phyloP scores from a whole-genome alignment of 1,139 yeast genomes.

The Diutina ranongensis region DNA sequence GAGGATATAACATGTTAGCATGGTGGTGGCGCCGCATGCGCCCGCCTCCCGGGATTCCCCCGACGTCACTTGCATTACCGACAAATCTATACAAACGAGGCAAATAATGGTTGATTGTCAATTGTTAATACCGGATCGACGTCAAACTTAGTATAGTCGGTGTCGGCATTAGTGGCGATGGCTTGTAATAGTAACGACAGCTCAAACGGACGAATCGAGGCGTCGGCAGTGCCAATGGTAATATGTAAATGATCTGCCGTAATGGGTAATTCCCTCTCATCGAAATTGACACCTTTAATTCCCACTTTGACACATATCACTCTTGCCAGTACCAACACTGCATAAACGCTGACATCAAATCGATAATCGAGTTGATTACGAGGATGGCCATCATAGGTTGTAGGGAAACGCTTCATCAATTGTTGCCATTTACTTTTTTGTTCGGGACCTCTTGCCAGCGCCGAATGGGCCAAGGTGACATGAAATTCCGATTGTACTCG shows the following conservation, averaged over 20 bases:
- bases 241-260: conserved; percentile 41
- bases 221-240: conserved; percentile 54
- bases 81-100: not conserved
- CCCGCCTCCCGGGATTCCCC: not conserved
- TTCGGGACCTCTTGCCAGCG: conserved; percentile 15
- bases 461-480: conserved; percentile 59
- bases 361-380: conserved; percentile 14
- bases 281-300: conserved; percentile 10
- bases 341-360: conserved; percentile 26
- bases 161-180: not conserved
- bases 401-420: conserved; percentile 7
- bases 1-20: not conserved
- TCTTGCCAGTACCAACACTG: conserved; percentile 39
- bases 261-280: conserved; percentile 8
- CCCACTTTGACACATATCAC: conserved; percentile 48
- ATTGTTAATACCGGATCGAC: not conserved
- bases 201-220: conserved; percentile 4
- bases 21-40: not conserved
- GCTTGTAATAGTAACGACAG: not conserved
- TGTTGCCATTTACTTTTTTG: conserved; percentile 14
- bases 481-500: conserved; percentile 56
- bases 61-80: not conserved
- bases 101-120: not conserved
- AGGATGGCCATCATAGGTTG: conserved; percentile 9
- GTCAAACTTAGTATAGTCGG: not conserved